Percentiles rank a stretch among this genome's conserved stretches.
These are phyloP conservation scores for Rhizophagus sp. DNA, from an alignment of 192 early-diverging fungal genomes.

Conservation along the genomic window DNA sequence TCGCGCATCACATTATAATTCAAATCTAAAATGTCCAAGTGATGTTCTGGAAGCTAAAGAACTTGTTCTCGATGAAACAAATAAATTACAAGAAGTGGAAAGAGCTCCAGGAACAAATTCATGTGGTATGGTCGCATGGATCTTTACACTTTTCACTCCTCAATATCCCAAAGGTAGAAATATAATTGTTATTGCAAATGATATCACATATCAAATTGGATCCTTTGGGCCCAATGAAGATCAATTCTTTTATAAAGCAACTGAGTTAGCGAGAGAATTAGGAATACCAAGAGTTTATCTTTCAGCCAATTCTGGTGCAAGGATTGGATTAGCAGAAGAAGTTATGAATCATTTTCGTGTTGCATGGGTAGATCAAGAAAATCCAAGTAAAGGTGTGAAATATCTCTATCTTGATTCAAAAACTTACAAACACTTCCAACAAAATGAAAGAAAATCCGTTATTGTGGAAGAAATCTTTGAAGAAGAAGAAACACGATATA, in stretches of 20 bases:
- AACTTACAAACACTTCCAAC: constrained; percentile 64
- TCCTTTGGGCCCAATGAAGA: constrained; percentile 97
- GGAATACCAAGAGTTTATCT: constrained; percentile 94
- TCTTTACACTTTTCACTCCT: constrained; percentile 86
- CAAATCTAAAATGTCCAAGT: constrained; percentile 53
- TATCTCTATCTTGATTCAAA: constrained; percentile 87
- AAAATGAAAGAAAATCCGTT: constrained; percentile 67
- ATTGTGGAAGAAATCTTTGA: constrained; percentile 71
- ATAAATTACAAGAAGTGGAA: constrained; percentile 72
- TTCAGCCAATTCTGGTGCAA: constrained; percentile 97
- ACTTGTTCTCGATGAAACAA: constrained; percentile 82
- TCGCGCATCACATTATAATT: constrained; percentile 46
- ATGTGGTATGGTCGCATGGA: constrained; percentile 97
- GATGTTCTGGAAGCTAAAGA: constrained; percentile 79
- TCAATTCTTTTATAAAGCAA: constrained; percentile 88
- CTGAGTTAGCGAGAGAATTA: constrained; percentile 80
- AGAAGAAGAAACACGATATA: constrained; percentile 75
- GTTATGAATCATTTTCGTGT: constrained; percentile 82
- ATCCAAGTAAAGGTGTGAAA: constrained; percentile 87
- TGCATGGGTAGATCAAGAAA: constrained; percentile 79
- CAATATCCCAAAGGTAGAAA: constrained; percentile 86
- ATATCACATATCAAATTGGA: constrained; percentile 96
- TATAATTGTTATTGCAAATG: constrained; percentile 96
- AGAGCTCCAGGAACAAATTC: constrained; percentile 87
- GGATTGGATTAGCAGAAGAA: constrained; percentile 97